A percentile compares a stretch with the other conserved stretches of the same genome.
phyloP scores from a whole-genome alignment of 116 monocot species.

The Dioscorea cayenensis region DNA sequence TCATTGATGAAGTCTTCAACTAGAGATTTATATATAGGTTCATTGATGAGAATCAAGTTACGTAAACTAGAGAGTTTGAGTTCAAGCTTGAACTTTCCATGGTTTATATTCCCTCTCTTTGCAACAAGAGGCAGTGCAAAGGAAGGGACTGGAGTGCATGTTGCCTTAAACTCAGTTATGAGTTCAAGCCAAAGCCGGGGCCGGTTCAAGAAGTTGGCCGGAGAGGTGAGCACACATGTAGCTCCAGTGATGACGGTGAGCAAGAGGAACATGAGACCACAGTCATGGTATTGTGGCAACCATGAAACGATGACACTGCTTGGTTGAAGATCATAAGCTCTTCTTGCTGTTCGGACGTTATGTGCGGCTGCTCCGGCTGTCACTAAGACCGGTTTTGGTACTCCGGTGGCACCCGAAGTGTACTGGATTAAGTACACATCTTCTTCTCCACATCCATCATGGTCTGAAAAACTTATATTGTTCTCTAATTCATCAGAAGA shows the following conservation, averaged over 20 bases:
- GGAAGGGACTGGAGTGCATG: constrained; percentile 33
- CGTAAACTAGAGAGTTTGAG: constrained; percentile 21
- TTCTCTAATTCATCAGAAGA: background rate
- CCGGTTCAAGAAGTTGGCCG: constrained; percentile 22
- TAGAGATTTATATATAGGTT: constrained; percentile 18
- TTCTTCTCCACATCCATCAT: constrained; percentile 13
- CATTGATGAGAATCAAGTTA: constrained; percentile 34
- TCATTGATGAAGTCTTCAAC: constrained; percentile 19
- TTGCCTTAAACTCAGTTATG: constrained; percentile 28
- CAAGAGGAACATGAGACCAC: constrained; percentile 50
- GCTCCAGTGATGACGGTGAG: constrained; percentile 43
- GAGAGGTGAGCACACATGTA: constrained; percentile 32
- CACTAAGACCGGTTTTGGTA: constrained; percentile 35
- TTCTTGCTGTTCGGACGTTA: constrained; percentile 31
- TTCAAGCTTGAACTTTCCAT: constrained; percentile 2
- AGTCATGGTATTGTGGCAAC: constrained; percentile 52
- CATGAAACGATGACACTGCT: constrained; percentile 34
- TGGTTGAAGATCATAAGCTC: constrained; percentile 30
- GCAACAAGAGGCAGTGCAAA: constrained; percentile 32
- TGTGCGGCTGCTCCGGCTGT: constrained; percentile 37
- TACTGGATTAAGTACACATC: constrained; percentile 26
- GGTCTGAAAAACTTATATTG: background rate
- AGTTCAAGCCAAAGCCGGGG: constrained; percentile 47
- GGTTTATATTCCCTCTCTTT: constrained; percentile 4
- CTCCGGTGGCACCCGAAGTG: constrained; percentile 36